A percentile compares a stretch with the other conserved stretches of the same genome.
Conservation (phyloP, 179 eudicot genomes). For the Sideroxylon spinosum region DNA sequence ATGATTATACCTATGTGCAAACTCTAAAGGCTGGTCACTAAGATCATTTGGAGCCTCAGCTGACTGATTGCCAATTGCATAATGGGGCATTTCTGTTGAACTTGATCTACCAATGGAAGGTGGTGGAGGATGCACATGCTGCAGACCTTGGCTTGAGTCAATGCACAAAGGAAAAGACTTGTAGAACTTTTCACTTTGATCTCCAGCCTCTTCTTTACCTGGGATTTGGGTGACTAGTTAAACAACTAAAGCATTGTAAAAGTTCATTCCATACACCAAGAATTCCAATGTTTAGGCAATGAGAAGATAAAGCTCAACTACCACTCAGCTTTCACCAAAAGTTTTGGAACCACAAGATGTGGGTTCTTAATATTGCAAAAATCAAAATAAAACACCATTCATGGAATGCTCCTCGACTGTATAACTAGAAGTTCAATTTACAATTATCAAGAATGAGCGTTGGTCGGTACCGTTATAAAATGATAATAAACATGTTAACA, state of each 20-base stretch:
- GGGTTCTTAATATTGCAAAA: neutral
- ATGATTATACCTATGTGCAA: constrained; percentile 51
- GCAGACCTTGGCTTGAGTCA: constrained; percentile 32
- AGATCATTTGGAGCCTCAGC: constrained; percentile 32
- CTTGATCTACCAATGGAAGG: constrained; percentile 40
- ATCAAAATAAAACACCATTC: neutral
- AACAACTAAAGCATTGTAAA: constrained; percentile 11
- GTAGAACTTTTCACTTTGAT: constrained; percentile 27
- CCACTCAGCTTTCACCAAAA: neutral
- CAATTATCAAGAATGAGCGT: neutral
- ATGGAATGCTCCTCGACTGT: too few relatives aligned
- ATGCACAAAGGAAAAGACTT: constrained; percentile 29
- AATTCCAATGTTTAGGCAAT: neutral
- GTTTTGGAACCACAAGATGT: neutral
- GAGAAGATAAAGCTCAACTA: neutral
- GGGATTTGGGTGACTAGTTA: constrained; percentile 32
- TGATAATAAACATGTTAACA: neutral
- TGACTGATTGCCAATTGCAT: constrained; percentile 40
- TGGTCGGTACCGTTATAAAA: neutral
- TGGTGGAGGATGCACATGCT: constrained; percentile 39
- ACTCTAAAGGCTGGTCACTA: constrained; percentile 73
- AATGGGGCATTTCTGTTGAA: constrained; percentile 49
- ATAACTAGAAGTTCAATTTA: neutral
- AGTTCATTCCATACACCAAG: neutral
- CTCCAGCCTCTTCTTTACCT: constrained; percentile 56